A percentile compares a stretch with the other conserved stretches of the same genome.
Evolutionary conservation across 345 rosid genomes (phyloP).

Genomic region (Salix caprea): DNA sequence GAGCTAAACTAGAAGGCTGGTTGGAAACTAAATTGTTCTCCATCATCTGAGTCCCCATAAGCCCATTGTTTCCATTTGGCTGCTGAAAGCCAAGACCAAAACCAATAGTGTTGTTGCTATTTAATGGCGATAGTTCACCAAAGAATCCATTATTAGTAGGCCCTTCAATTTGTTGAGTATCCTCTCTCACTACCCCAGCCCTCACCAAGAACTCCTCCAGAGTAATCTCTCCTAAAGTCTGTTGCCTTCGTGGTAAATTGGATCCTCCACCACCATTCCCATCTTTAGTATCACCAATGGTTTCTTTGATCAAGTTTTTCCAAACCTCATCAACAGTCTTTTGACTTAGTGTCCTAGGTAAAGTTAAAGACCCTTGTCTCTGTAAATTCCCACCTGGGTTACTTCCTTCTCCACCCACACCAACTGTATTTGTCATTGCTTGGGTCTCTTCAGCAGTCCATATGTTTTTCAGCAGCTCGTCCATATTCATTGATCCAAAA

Average conservation of each 20-base stretch:
- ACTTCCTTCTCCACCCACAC: slow-evolving; percentile 11
- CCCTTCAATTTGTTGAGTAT: slow-evolving; percentile 30
- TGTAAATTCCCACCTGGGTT: slow-evolving; percentile 54
- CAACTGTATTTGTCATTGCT: slow-evolving; percentile 16
- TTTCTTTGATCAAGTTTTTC: slow-evolving; percentile 26
- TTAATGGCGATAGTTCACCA: slow-evolving; percentile 26
- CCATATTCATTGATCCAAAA: slow-evolving; percentile 35
- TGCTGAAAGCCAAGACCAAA: slow-evolving; percentile 58
- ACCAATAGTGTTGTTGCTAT: slow-evolving; percentile 27
- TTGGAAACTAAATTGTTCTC: slow-evolving; percentile 28
- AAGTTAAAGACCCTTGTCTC: slow-evolving; percentile 36
- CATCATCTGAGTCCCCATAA: slow-evolving; percentile 25
- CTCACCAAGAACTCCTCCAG: slow-evolving; percentile 30
- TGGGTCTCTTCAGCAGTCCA: slow-evolving; percentile 32
- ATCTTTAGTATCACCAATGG: slow-evolving; percentile 16
- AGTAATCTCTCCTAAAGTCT: slow-evolving; percentile 30
- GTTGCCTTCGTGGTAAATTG: slow-evolving; percentile 42
- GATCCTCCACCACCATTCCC: slow-evolving; percentile 32
- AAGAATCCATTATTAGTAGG: slow-evolving; percentile 42
- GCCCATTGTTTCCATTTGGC: slow-evolving; percentile 40
- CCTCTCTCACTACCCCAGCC: slow-evolving; percentile 33
- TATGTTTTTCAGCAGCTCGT: slow-evolving; percentile 31
- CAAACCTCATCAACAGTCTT: slow-evolving; percentile 35
- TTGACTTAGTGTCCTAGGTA: slow-evolving; percentile 35
- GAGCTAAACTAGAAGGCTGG: slow-evolving; percentile 43